Base-by-base conservation (phyloP, 768 basidiomycete genomes). In the Serendipita sp. region DNA sequence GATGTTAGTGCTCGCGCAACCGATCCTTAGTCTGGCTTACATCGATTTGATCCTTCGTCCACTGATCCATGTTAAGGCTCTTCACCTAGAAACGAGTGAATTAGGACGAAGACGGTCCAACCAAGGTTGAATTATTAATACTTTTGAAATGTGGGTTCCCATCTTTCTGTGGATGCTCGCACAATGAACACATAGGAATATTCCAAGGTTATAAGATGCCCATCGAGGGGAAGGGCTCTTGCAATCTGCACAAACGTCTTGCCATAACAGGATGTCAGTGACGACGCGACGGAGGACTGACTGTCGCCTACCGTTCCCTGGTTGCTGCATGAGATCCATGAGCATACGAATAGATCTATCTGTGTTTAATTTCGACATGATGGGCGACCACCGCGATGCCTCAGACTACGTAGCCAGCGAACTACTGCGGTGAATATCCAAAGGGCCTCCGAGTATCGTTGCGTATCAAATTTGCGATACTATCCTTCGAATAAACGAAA, bases 151-250 rank as follows among this genome's bases (percentile, higher is more conserved):
- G 71, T 97, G 94, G 3, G 90, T 94, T 1, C 94, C 94, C 64
- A 97, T 85, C 76, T 94, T 95, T 61, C 94, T 81, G 75, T 97
- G 94, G 60, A 95, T 82, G 64, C 87, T 86, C 16, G 94, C 94
- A 70, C 94, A 97, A 67, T 81, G 82, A 44, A 91, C 78, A 68
- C 92, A 94, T 24, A 92, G 78, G 69, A 92, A 92, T 64, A 92
- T 88, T 17, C 94, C 93, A 2, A 96, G 75, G 69, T 86, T 96
- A 68, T 89, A 76, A 2, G 86, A 87, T 3, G 90, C 87, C 94
- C 94, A 97, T 73, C 90, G 76, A 3, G 93, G 93, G 68, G 82
- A 80, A 63, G 84, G 78, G n/a, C 85, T 74, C 73, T 87, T 90
- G 72, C 94, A 97, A 72, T 97, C 94, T 3, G 94, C 93, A 71